Conservation (phyloP, 176 grass and related monocot genomes). For the Carex cristatella region DNA sequence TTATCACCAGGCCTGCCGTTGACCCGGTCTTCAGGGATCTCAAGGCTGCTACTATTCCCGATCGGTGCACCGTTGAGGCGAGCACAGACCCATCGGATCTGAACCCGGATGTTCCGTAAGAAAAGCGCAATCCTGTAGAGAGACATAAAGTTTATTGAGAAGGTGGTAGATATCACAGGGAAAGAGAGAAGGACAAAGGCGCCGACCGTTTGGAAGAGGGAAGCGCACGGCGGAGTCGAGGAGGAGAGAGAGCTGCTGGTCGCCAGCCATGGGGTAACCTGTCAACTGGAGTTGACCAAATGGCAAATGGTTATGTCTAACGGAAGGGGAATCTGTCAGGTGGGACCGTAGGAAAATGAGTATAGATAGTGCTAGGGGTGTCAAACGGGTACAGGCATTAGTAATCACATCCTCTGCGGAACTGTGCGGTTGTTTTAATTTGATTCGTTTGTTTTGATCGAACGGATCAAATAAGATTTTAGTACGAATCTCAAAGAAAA, state of each 20-base stretch:
- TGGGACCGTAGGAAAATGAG: not conserved
- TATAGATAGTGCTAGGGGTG: not conserved
- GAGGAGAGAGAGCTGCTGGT: conserved; percentile 41
- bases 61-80: conserved; percentile 69
- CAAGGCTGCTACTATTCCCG: conserved; percentile 58
- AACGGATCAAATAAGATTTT: no score
- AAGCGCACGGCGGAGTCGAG: conserved; percentile 43
- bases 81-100: conserved; percentile 56
- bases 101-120: conserved; percentile 85
- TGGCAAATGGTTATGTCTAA: not conserved
- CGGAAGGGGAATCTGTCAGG: not conserved
- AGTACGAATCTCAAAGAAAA: no score
- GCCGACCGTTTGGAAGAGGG: conserved; percentile 46
- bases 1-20: conserved; percentile 59
- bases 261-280: not conserved
- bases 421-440: no score
- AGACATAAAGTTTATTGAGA: not conserved
- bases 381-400: no score
- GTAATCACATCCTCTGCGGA: no score
- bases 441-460: no score
- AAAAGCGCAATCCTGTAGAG: conserved; percentile 42
- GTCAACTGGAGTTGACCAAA: not conserved
- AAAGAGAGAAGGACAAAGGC: not conserved
- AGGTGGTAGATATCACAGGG: not conserved
- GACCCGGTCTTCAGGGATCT: conserved; percentile 63